A percentile compares a stretch with the other conserved stretches of the same genome.
Evolutionary conservation across 768 basidiomycete genomes (phyloP).

Genomic region (Agaricus blazei): DNA sequence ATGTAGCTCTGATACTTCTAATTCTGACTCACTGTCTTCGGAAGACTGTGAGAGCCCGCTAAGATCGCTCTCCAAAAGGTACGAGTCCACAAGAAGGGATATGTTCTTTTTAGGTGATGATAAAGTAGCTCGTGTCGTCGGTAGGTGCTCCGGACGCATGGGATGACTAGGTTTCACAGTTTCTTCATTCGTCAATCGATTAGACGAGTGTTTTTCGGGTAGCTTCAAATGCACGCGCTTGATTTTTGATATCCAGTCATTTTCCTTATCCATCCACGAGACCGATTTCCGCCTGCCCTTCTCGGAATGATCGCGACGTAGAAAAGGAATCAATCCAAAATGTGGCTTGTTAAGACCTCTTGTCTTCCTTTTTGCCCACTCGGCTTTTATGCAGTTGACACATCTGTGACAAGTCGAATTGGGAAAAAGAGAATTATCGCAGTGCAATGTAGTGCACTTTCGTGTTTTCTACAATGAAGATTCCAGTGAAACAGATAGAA

Average conservation of each 20-base stretch:
- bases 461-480: not conserved
- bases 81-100: not conserved
- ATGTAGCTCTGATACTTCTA: not conserved
- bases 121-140: not conserved
- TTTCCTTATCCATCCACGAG: constrained; percentile 27
- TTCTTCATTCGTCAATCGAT: not conserved
- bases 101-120: not conserved
- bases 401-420: constrained; percentile 5
- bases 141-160: not conserved
- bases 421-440: not conserved
- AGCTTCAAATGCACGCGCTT: constrained; percentile 6
- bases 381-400: not conserved
- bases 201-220: not conserved
- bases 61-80: constrained; percentile 28
- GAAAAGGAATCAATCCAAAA: not conserved
- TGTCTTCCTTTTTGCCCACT: not conserved
- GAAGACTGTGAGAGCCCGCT: constrained; percentile 22
- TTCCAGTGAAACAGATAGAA: not conserved
- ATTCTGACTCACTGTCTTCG: constrained; percentile 18
- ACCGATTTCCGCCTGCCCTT: constrained; percentile 23
- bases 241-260: not conserved
- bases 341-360: not conserved
- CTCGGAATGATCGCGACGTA: not conserved
- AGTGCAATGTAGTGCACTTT: not conserved
- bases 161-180: not conserved